A percentile compares a stretch with the other conserved stretches of the same genome.
phyloP scores from a whole-genome alignment of 2,329 filamentous ascomycete genomes.

The Sclerotinia spermophila region DNA sequence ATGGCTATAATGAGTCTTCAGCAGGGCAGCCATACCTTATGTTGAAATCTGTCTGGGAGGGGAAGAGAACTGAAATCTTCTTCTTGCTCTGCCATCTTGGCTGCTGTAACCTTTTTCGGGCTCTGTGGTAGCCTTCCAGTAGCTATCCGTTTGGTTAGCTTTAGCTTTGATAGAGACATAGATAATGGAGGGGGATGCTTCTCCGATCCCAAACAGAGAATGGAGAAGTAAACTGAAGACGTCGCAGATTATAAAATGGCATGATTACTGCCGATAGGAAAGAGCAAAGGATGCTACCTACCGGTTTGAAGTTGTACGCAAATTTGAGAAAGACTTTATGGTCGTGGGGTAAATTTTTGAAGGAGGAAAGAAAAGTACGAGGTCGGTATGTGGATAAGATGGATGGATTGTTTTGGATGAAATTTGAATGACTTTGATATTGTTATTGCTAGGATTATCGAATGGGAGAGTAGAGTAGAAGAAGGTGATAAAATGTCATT shows the following conservation, averaged over 20 bases:
- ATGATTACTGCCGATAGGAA: constrained; percentile 3
- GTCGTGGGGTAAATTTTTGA: constrained; percentile 11
- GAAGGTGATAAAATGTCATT: not conserved
- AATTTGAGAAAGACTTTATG: constrained; percentile 15
- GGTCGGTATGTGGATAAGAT: not conserved
- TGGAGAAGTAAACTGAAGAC: constrained; percentile 24
- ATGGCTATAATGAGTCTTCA: not conserved
- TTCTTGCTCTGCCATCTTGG: constrained; percentile 72
- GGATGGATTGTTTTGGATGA: not conserved
- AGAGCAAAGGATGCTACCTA: constrained; percentile 12
- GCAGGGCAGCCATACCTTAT: constrained; percentile 58
- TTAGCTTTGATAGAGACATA: constrained; percentile 27
- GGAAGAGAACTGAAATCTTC: constrained; percentile 80
- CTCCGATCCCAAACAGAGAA: constrained; percentile 23
- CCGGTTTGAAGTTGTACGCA: constrained; percentile 10
- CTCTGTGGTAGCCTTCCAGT: constrained; percentile 25
- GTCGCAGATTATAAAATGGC: not conserved
- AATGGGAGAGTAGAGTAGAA: not conserved
- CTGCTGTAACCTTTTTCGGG: constrained; percentile 14
- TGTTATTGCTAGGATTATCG: not conserved
- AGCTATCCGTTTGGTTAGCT: constrained; percentile 31
- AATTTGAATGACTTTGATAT: not conserved
- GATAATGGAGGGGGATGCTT: constrained; percentile 21
- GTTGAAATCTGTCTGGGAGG: constrained; percentile 73
- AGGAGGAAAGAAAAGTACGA: not conserved